phyloP scores from a whole-genome alignment of 805 yeast species.

The Saccharomycopsis sp. region DNA sequence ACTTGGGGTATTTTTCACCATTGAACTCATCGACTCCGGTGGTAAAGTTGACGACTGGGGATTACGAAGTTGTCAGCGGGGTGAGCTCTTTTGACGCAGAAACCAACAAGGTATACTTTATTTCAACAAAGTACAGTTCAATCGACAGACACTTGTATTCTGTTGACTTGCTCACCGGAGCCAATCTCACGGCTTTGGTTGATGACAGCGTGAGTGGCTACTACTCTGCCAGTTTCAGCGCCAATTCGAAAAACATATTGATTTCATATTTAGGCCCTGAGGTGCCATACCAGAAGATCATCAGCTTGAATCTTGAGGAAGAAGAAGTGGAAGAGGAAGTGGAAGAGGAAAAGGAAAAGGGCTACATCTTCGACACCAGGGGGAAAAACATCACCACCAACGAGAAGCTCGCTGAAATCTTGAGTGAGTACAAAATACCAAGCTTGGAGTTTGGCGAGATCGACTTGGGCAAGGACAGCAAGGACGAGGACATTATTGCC shows the following conservation, averaged over 20 bases:
- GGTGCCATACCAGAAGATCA: conserved; percentile 68
- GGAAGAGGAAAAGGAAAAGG: conserved; percentile 25
- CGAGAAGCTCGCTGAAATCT: conserved; percentile 30
- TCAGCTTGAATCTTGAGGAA: conserved; percentile 54
- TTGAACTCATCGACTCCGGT: conserved; percentile 45
- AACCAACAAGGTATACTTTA: conserved; percentile 44
- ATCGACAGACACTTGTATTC: conserved; percentile 78
- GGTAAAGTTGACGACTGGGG: conserved; percentile 56
- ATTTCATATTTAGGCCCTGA: conserved; percentile 71
- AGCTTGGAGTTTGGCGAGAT: conserved; percentile 42
- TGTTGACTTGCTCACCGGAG: conserved; percentile 44
- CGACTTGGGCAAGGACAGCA: conserved; percentile 41
- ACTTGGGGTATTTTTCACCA: conserved; percentile 79
- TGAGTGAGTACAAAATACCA: conserved; percentile 50
- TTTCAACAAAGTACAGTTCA: conserved; percentile 69
- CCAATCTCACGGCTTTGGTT: conserved; percentile 36
- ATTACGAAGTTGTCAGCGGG: conserved; percentile 85
- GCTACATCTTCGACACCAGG: conserved; percentile 26
- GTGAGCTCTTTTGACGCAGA: conserved; percentile 52
- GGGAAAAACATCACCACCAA: conserved; percentile 40
- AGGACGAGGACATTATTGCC: conserved; percentile 37
- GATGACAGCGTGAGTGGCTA: conserved; percentile 51
- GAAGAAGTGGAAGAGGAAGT: conserved; percentile 19
- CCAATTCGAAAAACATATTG: conserved; percentile 66
- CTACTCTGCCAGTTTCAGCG: conserved; percentile 64